Conservation (phyloP, 2,329 filamentous ascomycete genomes). For the Fusarium longipes region DNA sequence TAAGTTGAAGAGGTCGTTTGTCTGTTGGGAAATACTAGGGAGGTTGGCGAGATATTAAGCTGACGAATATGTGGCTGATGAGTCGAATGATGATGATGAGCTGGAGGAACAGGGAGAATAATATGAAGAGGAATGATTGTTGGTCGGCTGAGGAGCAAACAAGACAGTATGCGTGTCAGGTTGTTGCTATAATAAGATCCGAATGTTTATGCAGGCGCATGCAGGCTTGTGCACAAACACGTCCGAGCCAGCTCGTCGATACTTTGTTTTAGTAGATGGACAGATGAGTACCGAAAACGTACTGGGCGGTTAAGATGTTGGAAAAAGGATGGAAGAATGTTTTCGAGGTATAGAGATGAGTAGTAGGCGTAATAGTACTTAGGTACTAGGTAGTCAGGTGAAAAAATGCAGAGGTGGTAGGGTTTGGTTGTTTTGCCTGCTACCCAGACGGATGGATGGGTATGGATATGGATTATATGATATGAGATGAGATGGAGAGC, state of each 20-base stretch:
- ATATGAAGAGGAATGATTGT: slow-evolving; percentile 13
- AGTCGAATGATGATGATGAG: slow-evolving; percentile 18
- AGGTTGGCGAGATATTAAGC: not conserved
- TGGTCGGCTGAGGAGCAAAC: slow-evolving; percentile 22
- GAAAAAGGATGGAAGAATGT: not conserved
- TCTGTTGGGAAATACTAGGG: not conserved
- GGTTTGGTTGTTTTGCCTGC: slow-evolving; percentile 2
- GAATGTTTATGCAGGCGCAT: slow-evolving; percentile 18
- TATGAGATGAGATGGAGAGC: slow-evolving; percentile 11
- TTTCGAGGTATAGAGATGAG: not conserved
- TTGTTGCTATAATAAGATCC: slow-evolving; percentile 30
- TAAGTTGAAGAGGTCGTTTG: not conserved
- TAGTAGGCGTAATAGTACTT: too few species aligned
- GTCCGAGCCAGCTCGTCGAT: slow-evolving; percentile 29
- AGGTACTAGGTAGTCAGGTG: not conserved
- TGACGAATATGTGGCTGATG: not conserved
- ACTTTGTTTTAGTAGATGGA: slow-evolving; percentile 2
- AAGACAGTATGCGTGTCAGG: slow-evolving; percentile 36
- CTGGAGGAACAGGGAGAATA: slow-evolving; percentile 11
- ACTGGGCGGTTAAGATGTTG: not conserved
- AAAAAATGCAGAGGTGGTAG: slow-evolving; percentile 22
- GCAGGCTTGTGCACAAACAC: slow-evolving; percentile 32
- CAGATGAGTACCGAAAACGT: not conserved
- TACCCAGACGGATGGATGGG: slow-evolving; percentile 30
- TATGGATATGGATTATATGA: slow-evolving; percentile 13